phyloP scores from a whole-genome alignment of 139 green algal genomes.

The Coelastrella sp. region DNA sequence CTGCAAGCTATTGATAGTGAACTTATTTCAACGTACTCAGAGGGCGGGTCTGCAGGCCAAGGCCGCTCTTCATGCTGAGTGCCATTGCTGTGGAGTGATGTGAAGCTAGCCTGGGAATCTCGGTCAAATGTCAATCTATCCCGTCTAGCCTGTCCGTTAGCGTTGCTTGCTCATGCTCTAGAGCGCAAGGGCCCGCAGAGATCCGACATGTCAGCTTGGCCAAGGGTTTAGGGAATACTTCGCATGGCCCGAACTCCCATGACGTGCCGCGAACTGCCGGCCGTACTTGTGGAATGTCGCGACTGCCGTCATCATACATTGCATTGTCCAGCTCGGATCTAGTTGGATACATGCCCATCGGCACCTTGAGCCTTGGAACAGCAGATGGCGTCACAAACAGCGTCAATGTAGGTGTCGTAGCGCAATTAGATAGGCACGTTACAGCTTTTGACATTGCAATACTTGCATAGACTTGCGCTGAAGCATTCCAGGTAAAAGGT shows the following conservation, averaged over 20 bases:
- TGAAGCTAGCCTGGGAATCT: neutral
- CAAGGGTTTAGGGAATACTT: neutral
- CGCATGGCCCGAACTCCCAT: no score
- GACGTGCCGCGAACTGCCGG: no score
- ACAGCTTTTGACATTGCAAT: no score
- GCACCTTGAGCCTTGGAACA: no score
- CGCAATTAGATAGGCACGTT: no score
- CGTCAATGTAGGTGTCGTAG: no score
- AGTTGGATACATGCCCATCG: no score
- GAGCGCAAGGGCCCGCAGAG: neutral
- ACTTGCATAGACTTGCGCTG: no score
- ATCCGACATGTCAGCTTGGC: conserved; percentile 1
- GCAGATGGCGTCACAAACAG: no score
- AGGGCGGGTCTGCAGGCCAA: conserved; percentile 8
- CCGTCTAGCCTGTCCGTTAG: neutral
- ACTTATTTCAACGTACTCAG: neutral
- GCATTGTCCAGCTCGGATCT: no score
- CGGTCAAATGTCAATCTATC: neutral
- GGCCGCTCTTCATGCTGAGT: conserved; percentile 23
- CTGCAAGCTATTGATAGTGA: neutral
- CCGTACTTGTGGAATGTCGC: no score
- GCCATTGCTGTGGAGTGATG: neutral
- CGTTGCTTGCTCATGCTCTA: neutral
- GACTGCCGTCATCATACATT: neutral
- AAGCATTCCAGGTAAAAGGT: no score